Base-by-base conservation (phyloP, 1,284 basidiomycete species). In the Coriolopsis trogii region DNA sequence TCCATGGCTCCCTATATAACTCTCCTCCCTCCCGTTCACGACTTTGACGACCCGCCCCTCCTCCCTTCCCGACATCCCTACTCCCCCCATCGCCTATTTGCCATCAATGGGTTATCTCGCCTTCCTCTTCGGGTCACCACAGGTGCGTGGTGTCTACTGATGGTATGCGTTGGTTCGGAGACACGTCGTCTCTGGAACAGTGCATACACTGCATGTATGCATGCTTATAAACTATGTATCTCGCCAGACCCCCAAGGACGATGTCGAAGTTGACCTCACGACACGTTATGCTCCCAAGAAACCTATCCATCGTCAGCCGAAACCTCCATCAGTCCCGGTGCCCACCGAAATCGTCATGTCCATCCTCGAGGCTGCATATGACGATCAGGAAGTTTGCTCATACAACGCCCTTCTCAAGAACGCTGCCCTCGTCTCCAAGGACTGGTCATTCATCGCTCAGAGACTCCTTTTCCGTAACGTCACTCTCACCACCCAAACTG, bases 401-500 rank as follows among this genome's bases (percentile, higher is more conserved):
- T 71, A 80, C 62, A 61, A 64, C 43, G 53, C 65, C 8, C 68
- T 85, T 29, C 74, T 89, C 42, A 67, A 65, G 43, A 67, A 73
- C 44, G 85, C 79, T 60, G 70, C 85, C 0, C 75, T 87, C 41
- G 84, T 89, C 23, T 87, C 78, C 73, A 76, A 72, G 63, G 72
- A 77, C 26, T 89, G 87, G 87, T 80, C 84, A 0, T 62, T 69
- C 24, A 71, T 77, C 28, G 75, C 83, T 0, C 87, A 89, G 67
- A 80, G 77, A 54, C 75, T 85, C 16, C 73, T 89, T 44, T 89
- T 88, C 68, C 73, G 73, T 51, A 70, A 73, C 45, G 78, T 87
- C 49, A 70, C 71, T 34, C 75, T 89, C 44, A 70, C 73, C 47
- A 79, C 78, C 25, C 74, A 80, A 55, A 65, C 70, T 13, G 77